Evolutionary conservation across 345 rosid species (phyloP).

Genomic region (Anastatica hierochuntica): DNA sequence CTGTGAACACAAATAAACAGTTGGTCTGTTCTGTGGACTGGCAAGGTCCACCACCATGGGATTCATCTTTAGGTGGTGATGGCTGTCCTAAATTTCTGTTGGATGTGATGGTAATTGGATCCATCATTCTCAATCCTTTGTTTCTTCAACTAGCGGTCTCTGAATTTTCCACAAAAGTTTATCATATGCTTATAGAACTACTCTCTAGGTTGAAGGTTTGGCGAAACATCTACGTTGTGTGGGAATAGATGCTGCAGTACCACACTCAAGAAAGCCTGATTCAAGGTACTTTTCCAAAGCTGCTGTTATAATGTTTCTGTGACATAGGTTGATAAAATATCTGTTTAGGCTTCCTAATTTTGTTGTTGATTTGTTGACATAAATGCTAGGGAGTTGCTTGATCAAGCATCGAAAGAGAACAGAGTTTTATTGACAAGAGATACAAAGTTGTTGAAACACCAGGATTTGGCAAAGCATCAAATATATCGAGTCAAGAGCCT

Average conservation of each 20-base stretch:
- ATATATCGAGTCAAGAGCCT: constrained; percentile 71
- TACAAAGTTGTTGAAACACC: constrained; percentile 74
- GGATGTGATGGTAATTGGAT: constrained; percentile 72
- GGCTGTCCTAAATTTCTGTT: constrained; percentile 84
- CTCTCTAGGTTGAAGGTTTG: constrained; percentile 75
- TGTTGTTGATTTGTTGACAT: neutral
- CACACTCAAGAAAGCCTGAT: constrained; percentile 57
- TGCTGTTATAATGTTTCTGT: neutral
- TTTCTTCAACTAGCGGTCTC: neutral
- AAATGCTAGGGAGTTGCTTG: constrained; percentile 58
- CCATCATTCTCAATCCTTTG: no score
- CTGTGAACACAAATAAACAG: constrained; percentile 29
- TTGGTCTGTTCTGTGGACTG: constrained; percentile 36
- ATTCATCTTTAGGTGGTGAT: constrained; percentile 65
- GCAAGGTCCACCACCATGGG: constrained; percentile 92
- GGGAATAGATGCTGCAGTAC: constrained; percentile 84
- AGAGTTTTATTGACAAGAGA: constrained; percentile 86
- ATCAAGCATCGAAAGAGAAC: constrained; percentile 63
- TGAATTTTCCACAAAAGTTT: no score
- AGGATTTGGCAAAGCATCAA: constrained; percentile 64
- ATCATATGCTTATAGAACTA: constrained; percentile 13
- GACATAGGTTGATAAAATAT: neutral
- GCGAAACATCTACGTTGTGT: constrained; percentile 94
- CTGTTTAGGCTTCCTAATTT: neutral
- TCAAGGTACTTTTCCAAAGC: constrained; percentile 39